Percentiles rank a stretch among this genome's conserved stretches.
Conservation (phyloP, 2,329 filamentous ascomycete genomes). For the Clonostachys rosea region DNA sequence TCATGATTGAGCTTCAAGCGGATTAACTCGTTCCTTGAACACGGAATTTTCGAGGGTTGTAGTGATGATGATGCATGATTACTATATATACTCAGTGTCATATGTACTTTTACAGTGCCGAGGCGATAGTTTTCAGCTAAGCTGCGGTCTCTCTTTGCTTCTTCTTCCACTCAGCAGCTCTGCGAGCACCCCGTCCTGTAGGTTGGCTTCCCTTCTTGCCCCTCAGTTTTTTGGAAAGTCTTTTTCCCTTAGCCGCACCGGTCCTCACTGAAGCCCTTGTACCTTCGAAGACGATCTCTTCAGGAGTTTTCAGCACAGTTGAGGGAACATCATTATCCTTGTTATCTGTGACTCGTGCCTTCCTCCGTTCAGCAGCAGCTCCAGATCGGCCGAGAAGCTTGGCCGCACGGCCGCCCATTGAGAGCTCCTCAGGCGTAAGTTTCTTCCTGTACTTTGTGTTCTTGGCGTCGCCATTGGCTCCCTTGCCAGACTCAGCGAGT, state of each 20-base stretch:
- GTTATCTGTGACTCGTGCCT: neutral
- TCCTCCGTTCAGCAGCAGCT: neutral
- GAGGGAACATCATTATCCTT: constrained; percentile 12
- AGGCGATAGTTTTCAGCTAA: too few species aligned
- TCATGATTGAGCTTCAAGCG: too few species aligned
- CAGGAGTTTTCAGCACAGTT: constrained; percentile 49
- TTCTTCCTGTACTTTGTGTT: constrained; percentile 62
- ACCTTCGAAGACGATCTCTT: constrained; percentile 77
- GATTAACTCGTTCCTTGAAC: too few species aligned
- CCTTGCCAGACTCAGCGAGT: constrained; percentile 7
- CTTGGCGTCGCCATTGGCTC: constrained; percentile 25
- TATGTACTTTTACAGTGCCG: too few species aligned
- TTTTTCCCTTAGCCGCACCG: constrained; percentile 58
- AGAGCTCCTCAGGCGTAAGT: constrained; percentile 63
- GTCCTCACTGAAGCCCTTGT: constrained; percentile 66
- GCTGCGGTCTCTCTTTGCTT: constrained; percentile 13
- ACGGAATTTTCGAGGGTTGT: neutral
- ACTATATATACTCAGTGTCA: neutral
- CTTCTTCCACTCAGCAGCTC: constrained; percentile 40
- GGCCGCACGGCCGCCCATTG: constrained; percentile 65
- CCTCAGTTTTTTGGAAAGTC: constrained; percentile 52
- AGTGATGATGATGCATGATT: neutral
- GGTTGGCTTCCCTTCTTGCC: constrained; percentile 29
- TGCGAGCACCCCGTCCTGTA: constrained; percentile 27
- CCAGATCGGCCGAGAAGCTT: constrained; percentile 61